Percentiles rank a stretch among this genome's conserved stretches.
Evolutionary conservation across 2,329 filamentous ascomycete species (phyloP).

Genomic region (Aspergillus novofumigatus): DNA sequence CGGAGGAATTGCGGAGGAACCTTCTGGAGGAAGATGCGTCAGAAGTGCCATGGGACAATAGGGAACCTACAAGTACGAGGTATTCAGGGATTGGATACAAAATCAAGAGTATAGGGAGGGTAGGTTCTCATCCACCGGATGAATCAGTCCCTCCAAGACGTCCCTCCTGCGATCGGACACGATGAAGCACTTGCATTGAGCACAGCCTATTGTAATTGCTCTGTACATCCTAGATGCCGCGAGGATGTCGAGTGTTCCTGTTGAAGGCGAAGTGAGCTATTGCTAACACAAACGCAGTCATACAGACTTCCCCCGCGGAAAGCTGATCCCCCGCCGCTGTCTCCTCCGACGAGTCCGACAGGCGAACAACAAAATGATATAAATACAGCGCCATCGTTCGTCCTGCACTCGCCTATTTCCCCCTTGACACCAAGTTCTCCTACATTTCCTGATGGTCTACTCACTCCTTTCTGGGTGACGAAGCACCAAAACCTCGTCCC

Average conservation of each 20-base stretch:
- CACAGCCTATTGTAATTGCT: neutral
- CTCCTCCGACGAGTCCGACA: constrained; percentile 47
- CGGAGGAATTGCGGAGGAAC: constrained; percentile 60
- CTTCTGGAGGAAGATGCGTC: constrained; percentile 64
- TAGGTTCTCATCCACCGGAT: constrained; percentile 49
- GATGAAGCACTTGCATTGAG: neutral
- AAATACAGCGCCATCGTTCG: constrained; percentile 44
- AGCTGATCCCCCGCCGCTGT: constrained; percentile 55
- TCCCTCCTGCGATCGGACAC: neutral
- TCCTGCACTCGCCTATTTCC: constrained; percentile 88
- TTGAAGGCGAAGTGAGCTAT: neutral
- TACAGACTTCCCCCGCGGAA: constrained; percentile 60
- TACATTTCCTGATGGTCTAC: constrained; percentile 84
- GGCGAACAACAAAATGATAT: constrained; percentile 45
- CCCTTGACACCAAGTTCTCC: constrained; percentile 78
- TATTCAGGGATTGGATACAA: constrained; percentile 57
- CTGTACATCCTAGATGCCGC: neutral
- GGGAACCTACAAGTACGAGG: constrained; percentile 46
- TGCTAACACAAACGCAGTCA: constrained; percentile 31
- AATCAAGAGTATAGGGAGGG: constrained; percentile 72
- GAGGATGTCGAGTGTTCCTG: neutral
- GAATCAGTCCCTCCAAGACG: neutral
- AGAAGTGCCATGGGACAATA: constrained; percentile 62
- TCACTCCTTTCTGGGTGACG: constrained; percentile 75
- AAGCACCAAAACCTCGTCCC: constrained; percentile 87